Percentiles rank a stretch among this genome's conserved stretches.
phyloP scores from a whole-genome alignment of 805 yeast species.

The Candida sonorensis region DNA sequence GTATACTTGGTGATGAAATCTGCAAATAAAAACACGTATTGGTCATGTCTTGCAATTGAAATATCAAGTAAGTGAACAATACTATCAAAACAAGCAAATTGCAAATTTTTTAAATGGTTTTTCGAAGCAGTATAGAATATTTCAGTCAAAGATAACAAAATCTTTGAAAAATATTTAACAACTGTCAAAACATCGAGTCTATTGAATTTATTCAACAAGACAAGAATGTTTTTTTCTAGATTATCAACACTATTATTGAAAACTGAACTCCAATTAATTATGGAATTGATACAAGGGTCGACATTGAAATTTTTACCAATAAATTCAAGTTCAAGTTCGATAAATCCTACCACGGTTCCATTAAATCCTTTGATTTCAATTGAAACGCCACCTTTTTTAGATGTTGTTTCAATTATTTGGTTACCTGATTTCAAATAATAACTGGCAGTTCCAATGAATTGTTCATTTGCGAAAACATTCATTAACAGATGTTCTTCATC shows the following conservation, averaged over 20 bases:
- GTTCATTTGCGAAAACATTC: slow-evolving; percentile 57
- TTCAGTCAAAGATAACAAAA: slow-evolving; percentile 35
- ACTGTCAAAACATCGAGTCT: slow-evolving; percentile 48
- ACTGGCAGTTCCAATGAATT: slow-evolving; percentile 51
- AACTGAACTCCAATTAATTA: slow-evolving; percentile 46
- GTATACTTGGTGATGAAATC: slow-evolving; percentile 33
- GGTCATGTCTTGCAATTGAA: slow-evolving; percentile 59
- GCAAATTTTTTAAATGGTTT: slow-evolving; percentile 19
- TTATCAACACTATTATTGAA: slow-evolving; percentile 36
- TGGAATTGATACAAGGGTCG: slow-evolving; percentile 45
- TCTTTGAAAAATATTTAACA: slow-evolving; percentile 54
- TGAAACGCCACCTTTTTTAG: slow-evolving; percentile 39
- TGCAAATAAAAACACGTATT: slow-evolving; percentile 51
- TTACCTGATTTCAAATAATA: slow-evolving; percentile 30
- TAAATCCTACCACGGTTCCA: no score
- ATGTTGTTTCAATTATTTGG: slow-evolving; percentile 30
- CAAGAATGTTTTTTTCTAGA: slow-evolving; percentile 36
- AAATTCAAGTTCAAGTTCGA: slow-evolving; percentile 55
- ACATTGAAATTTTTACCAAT: slow-evolving; percentile 63
- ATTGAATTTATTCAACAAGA: slow-evolving; percentile 41
- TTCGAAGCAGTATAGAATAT: slow-evolving; percentile 23
- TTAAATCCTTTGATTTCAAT: no score
- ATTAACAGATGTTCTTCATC: slow-evolving; percentile 42
- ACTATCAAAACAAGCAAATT: slow-evolving; percentile 40
- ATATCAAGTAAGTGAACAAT: slow-evolving; percentile 56